Evolutionary conservation across 139 green algal genomes (phyloP), one percentile per base, ranked within the genome.

Genomic region (Penium margaritaceum): DNA sequence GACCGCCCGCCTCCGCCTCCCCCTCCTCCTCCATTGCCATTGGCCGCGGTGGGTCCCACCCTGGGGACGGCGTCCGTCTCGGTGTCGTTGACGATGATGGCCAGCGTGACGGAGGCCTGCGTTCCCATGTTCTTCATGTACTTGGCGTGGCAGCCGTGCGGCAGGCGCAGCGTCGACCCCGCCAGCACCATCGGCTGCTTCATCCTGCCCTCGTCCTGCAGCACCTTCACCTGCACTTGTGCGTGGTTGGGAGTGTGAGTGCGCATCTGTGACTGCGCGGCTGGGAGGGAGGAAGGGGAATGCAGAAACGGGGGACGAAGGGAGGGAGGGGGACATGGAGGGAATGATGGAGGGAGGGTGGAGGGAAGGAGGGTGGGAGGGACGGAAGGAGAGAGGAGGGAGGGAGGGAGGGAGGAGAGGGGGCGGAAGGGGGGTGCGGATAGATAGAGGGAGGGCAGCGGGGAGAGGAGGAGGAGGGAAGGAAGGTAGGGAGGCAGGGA

Each of bases 101-200:
- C 39, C 9, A 80, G 63, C 32, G 60, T 43, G 21, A 80, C 43
- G 5, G 76, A 72, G 6, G 70, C 68, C 12, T 19, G 14, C 5
- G 58, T 54, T 5, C 76, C 76, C 70, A 82, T 82, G 43, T 82
- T 82, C 2, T 35, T n/a, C 70, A 82, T 70, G 58, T 82, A 82
- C 60, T 82, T 70, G 12, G 3, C 34, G 38, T 82, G 76, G 76
- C 67, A 84, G 9, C 34, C 39, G 55, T 72, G 39, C 32, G 75
- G 60, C 0, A 51, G 68, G 6, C 76, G 60, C 1, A 80, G 29
- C 12, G 60, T 81, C 7, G 72, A 81, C 3, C 36, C 54, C 34
- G 60, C 55, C 24, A 83, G 46, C 33, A 33, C 57, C 34, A 83
- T 38, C 4, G 62, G 44, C 12, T 75, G 35, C 27, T 72, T 32